Conservation (phyloP, 1,284 basidiomycete species). For the Cutaneotrichosporon cavernicola region DNA sequence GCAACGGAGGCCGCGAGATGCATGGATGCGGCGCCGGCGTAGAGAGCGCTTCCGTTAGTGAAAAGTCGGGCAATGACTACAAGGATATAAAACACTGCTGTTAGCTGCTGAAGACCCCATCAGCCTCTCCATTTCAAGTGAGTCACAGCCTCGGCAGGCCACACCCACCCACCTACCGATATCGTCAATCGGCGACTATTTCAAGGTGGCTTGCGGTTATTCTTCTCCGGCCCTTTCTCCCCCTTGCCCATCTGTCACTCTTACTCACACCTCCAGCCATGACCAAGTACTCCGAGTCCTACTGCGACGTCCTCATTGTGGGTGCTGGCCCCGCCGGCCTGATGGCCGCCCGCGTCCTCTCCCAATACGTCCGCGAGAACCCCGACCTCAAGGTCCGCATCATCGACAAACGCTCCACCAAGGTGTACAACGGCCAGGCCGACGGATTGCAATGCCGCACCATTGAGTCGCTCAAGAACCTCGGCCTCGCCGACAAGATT, state of each 20-base stretch:
- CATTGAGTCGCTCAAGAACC: slow-evolving; percentile 18
- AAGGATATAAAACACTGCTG: not conserved
- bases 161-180: not conserved
- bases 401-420: slow-evolving; percentile 24
- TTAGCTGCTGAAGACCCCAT: not conserved
- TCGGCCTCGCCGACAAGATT: slow-evolving; percentile 18
- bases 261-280: slow-evolving; percentile 6
- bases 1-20: not conserved
- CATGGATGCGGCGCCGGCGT: not conserved
- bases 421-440: slow-evolving; percentile 20
- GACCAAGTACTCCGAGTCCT: slow-evolving; percentile 18
- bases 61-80: not conserved
- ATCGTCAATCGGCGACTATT: not conserved
- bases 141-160: not conserved
- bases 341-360: slow-evolving; percentile 17
- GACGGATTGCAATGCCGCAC: slow-evolving; percentile 22
- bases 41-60: not conserved
- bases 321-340: slow-evolving; percentile 24
- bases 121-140: not conserved
- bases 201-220: not conserved
- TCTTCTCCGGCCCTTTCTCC: not conserved
- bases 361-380: slow-evolving; percentile 15
- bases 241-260: not conserved
- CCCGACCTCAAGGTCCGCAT: slow-evolving; percentile 24
- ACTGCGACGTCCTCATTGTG: slow-evolving; percentile 28